Evolutionary conservation across 768 basidiomycete genomes (phyloP), one percentile per base, ranked within the genome.

Genomic region (Kwoniella mangroviensis): DNA sequence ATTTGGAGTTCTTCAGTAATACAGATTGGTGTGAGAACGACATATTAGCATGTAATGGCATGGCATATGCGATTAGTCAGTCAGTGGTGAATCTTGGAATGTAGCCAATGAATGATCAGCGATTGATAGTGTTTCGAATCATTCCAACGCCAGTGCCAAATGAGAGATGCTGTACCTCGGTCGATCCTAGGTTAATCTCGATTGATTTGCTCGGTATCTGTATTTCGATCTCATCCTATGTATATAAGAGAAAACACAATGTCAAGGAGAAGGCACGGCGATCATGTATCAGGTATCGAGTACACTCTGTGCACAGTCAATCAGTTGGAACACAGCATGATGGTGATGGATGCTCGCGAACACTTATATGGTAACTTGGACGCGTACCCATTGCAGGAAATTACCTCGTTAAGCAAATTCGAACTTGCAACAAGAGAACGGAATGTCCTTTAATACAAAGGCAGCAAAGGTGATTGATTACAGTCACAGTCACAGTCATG

Each of bases 371-470:
- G 45, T 49, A 49, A 49, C 45, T 49, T 49, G 10, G 45, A 49
- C 45, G 45, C 45, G 45, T 49, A 13, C 10, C 22, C 1, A 24
- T 0, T 54, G 24, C 15, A 24, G 53, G 15, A 54, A 54, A 54
- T 54, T 54, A 19, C 53, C 53, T 54, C 21, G 53, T 54, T 54
- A 54, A 54, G 21, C 53, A n/a, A 60, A 17, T 43, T 12, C 42
- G n/a, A 7, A 7, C 13, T 4, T n/a, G n/a, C n/a, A n/a, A n/a
- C n/a, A n/a, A n/a, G 13, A 26, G 26, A 21, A 60, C 58, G 41
- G 58, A 60, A 42, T 60, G 41, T 43, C 58, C 41, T 60, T 60
- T 3, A 5, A 5, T 42, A 21, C 58, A 60, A 60, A 60, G 58
- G 58, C 42, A 42, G 58, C n/a, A 11, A 28, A 13, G 12, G n/a